Base-by-base conservation (phyloP, 371 early-diverging fungal genomes). In the Polyrhizophydium stewartii region DNA sequence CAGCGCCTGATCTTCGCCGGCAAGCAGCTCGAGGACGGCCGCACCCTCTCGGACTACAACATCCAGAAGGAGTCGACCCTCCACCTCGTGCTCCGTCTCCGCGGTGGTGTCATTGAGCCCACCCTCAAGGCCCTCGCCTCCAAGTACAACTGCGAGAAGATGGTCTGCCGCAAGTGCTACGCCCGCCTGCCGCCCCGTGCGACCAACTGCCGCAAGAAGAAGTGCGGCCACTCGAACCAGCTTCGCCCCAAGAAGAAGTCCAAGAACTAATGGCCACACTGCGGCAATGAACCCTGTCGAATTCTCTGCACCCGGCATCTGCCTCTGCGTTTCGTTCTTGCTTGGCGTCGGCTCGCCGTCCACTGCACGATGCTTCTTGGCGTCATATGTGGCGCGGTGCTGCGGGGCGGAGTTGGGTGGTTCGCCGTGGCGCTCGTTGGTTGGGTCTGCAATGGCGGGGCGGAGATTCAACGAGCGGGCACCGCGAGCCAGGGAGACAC, bases 201-300 rank as follows among this genome's bases (percentile, higher is more conserved):
- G 69, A 96, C 96, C 82, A 98, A 98, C 94, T 99, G 99, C 90
- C 91, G 99, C 73, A 99, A 99, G 96, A 94, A 92, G 89, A 95
- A 96, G 91, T 99, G 99, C 81, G 99, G 99, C 63, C 97, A 96
- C 89, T 86, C 92, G 79, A 97, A 92, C 90, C 98, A 98, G 86
- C 91, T 98, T 75, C 96, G 98, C 83, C 88, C 89, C 84, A 94
- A 94, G 92, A 94, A 95, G 93, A 93, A 93, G 89, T 68, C 85
- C 66, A 85, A 72, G 57, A 64, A 70, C 62, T 25, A 56, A 43
- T 40, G 49, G n/a, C n/a, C n/a, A n/a, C n/a, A n/a, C n/a, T n/a
- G n/a, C n/a, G n/a, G n/a, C n/a, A n/a, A n/a, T n/a, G n/a, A n/a
- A n/a, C n/a, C n/a, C n/a, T n/a, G n/a, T n/a, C n/a, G n/a, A n/a